A percentile compares a stretch with the other conserved stretches of the same genome.
Conservation (phyloP, 177 flowering plant species). For the Vitis hybrid region DNA sequence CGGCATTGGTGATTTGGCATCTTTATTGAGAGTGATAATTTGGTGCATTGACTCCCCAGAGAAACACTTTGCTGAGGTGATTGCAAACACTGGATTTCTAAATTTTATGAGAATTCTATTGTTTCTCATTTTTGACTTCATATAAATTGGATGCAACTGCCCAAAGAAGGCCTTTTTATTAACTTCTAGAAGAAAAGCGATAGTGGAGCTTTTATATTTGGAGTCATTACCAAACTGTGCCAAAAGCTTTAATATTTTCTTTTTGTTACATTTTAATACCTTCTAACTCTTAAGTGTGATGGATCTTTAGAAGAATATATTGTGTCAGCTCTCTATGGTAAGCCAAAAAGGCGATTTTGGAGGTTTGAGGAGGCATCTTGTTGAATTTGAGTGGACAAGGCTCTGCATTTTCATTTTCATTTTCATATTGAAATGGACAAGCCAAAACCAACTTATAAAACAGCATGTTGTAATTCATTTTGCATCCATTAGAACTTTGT, state of each 20-base stretch:
- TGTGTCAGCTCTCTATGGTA: too few relatives aligned
- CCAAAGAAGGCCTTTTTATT: background rate
- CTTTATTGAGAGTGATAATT: conserved; percentile 41
- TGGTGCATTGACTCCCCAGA: conserved; percentile 70
- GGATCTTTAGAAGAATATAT: too few relatives aligned
- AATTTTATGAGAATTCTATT: too few relatives aligned
- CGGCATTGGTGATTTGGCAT: conserved; percentile 42
- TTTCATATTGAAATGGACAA: too few relatives aligned
- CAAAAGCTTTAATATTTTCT: background rate
- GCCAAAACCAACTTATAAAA: too few relatives aligned
- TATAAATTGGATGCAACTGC: background rate
- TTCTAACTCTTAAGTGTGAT: background rate
- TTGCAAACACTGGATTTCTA: background rate
- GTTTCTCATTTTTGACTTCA: background rate
- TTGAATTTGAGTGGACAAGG: too few relatives aligned
- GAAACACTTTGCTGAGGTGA: conserved; percentile 78
- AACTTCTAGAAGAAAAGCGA: background rate
- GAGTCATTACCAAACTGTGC: too few relatives aligned
- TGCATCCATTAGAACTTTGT: background rate
- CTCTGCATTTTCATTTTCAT: too few relatives aligned
- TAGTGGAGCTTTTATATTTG: background rate
- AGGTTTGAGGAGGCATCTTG: too few relatives aligned
- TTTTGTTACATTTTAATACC: background rate
- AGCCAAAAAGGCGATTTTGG: too few relatives aligned
- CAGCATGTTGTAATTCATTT: background rate